Evolutionary conservation across 805 yeast genomes (phyloP).

Genomic region (Cyberlindnera sargentensis): DNA sequence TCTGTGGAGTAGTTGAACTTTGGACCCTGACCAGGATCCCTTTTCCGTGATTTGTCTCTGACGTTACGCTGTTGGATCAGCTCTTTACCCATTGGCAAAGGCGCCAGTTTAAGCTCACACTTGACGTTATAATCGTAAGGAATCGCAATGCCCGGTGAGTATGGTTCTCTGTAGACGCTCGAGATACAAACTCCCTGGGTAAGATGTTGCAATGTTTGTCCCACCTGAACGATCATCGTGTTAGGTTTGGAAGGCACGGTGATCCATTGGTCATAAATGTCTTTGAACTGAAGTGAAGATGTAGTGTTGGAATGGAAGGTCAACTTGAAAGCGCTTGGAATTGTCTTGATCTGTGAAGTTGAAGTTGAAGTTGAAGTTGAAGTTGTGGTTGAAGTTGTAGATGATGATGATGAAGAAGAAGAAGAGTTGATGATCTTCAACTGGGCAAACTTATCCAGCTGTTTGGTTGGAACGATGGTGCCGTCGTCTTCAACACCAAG

Average conservation of each 20-base stretch:
- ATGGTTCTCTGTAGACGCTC: constrained; percentile 30
- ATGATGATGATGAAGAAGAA: background rate
- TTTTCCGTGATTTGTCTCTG: constrained; percentile 26
- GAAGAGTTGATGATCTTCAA: constrained; percentile 35
- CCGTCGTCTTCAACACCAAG: too few relatives aligned
- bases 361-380: too few relatives aligned
- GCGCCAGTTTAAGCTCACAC: constrained; percentile 25
- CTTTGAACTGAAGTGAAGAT: constrained; percentile 36
- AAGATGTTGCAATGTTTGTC: constrained; percentile 40
- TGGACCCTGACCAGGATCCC: constrained; percentile 22
- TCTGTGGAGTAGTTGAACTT: constrained; percentile 15
- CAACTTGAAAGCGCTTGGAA: too few relatives aligned
- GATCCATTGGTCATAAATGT: constrained; percentile 41
- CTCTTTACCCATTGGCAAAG: constrained; percentile 26
- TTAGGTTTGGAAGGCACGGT: constrained; percentile 31
- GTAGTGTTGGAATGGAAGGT: too few relatives aligned
- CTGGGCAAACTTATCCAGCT: constrained; percentile 23
- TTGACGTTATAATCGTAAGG: constrained; percentile 42
- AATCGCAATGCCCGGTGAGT: constrained; percentile 30
- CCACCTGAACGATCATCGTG: constrained; percentile 39
- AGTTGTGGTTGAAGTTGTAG: background rate
- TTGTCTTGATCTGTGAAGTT: too few relatives aligned
- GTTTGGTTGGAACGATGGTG: too few relatives aligned
- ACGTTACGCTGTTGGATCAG: constrained; percentile 26
- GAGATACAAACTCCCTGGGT: constrained; percentile 43